Evolutionary conservation across 1,284 basidiomycete species (phyloP), one percentile per base, ranked within the genome.

Genomic region (Rhodotorula glutinis): DNA sequence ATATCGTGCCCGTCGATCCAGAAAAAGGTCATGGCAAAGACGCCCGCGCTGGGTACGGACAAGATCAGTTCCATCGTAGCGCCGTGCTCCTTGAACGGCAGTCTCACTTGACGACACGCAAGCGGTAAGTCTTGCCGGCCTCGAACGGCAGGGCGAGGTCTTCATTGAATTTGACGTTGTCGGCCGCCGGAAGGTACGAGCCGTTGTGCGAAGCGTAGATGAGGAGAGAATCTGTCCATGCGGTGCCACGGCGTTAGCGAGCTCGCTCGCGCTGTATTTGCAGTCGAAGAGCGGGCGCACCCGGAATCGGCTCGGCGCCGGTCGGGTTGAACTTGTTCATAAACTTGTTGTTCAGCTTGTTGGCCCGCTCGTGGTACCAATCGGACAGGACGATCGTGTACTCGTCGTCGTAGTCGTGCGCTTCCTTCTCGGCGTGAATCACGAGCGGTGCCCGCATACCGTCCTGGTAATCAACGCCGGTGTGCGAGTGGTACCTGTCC

Each of bases 1-100:
- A 96, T 94, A 43, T 77, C 84, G 77, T 97, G 94, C 1, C 91
- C 91, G 69, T 95, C 92, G 61, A 97, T 88, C 85, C 87, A 90
- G 79, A 95, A 88, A 80, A 83, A 88, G 80, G 92, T 91, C 75
- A 87, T 83, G 0, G 85, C 77, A 70, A 91, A 87, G 0, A 85
- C 55, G 19, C 60, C 62, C 23, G 62, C 29, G 53, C 63, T 66
- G 47, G 7, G 41, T 13, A 8, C n/a, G n/a, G 40, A 27, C 3
- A 44, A 23, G 9, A 43, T 40, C 80, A 84, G 88, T 25, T 13
- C 75, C 86, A 83, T 0, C 85, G 77, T 65, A 91, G 87, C 33
- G 44, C 29, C 11, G 19, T 38, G 30, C 21, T 38, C 21, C 23
- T n/a, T 14, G 54, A 11, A 14, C 14, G 10, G 14, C 21, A 5